These are phyloP conservation scores for Colletotrichum lindemuthianum DNA, from an alignment of 2,329 filamentous ascomycete species.

Conservation along the genomic window DNA sequence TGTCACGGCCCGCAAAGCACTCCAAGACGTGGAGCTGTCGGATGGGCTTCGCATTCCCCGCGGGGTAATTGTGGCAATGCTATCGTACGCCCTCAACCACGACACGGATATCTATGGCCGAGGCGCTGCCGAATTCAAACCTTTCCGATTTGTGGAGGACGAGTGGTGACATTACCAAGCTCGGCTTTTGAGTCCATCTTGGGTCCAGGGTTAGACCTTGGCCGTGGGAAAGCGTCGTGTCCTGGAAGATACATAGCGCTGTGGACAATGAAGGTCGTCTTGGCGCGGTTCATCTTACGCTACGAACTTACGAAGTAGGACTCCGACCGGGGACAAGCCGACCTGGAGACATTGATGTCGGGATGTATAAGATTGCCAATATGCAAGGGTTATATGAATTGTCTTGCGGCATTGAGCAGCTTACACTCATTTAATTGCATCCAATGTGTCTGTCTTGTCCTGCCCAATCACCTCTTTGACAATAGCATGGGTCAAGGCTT, in stretches of 20 bases:
- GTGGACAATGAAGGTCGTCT: conserved; percentile 18
- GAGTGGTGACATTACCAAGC: neutral
- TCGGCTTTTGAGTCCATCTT: conserved; percentile 2
- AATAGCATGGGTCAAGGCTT: neutral
- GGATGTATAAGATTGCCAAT: conserved; percentile 16
- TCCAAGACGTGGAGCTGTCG: neutral
- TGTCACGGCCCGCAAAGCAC: conserved; percentile 21
- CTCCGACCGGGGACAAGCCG: neutral
- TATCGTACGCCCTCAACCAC: conserved; percentile 7
- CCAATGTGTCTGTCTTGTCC: no score
- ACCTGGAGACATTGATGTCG: conserved; percentile 1
- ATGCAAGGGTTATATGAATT: neutral
- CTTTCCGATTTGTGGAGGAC: conserved; percentile 14
- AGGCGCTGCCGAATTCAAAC: conserved; percentile 7
- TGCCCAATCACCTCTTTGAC: neutral
- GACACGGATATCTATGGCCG: conserved; percentile 2
- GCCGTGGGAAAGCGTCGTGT: conserved; percentile 13
- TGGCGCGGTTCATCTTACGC: conserved; percentile 4
- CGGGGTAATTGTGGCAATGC: conserved; percentile 20
- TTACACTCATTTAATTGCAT: no score
- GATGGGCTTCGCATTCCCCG: conserved; percentile 9
- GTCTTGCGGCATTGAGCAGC: no score
- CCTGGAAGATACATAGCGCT: conserved; percentile 10
- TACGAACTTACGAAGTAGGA: conserved; percentile 15
- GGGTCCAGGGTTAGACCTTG: conserved; percentile 13